These are phyloP conservation scores for Boletus subcaerulescens DNA, from an alignment of 768 basidiomycete species.

Conservation along the genomic window DNA sequence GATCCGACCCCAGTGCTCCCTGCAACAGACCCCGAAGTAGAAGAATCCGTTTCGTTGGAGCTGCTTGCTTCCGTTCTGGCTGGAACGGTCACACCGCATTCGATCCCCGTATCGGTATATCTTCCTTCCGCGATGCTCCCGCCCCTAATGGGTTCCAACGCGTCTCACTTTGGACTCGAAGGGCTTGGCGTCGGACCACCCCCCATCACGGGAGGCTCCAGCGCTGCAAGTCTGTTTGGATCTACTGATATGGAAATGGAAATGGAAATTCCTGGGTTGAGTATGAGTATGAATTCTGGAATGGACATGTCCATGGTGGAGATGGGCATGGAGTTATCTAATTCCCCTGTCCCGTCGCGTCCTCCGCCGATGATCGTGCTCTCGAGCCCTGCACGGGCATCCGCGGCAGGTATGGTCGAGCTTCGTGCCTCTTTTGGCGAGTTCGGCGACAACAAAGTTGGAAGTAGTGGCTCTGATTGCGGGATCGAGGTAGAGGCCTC, in stretches of 20 bases:
- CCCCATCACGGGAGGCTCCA: constrained; percentile 22
- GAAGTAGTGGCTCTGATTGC: constrained; percentile 16
- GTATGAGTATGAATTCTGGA: constrained; percentile 33
- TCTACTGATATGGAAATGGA: constrained; percentile 33
- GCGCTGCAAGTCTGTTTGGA: constrained; percentile 29
- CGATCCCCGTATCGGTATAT: constrained; percentile 70
- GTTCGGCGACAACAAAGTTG: constrained; percentile 5
- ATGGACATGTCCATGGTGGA: constrained; percentile 32
- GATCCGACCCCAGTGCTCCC: neutral
- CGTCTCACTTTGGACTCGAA: constrained; percentile 28
- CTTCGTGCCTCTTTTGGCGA: constrained; percentile 65
- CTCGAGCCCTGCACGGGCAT: constrained; percentile 62
- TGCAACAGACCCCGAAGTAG: constrained; percentile 26
- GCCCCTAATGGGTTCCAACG: constrained; percentile 15
- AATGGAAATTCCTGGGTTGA: constrained; percentile 35
- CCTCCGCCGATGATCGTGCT: constrained; percentile 57
- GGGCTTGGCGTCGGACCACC: constrained; percentile 26
- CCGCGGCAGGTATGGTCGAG: constrained; percentile 63
- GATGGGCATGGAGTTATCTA: constrained; percentile 30
- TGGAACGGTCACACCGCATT: constrained; percentile 39
- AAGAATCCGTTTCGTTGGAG: constrained; percentile 42
- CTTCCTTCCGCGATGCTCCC: constrained; percentile 42
- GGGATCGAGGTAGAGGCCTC: constrained; percentile 24
- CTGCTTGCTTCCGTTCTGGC: constrained; percentile 63
- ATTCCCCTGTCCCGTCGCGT: constrained; percentile 33